Conservation (phyloP, 176 grass and related monocot genomes). For the Aegilops sharonensis region DNA sequence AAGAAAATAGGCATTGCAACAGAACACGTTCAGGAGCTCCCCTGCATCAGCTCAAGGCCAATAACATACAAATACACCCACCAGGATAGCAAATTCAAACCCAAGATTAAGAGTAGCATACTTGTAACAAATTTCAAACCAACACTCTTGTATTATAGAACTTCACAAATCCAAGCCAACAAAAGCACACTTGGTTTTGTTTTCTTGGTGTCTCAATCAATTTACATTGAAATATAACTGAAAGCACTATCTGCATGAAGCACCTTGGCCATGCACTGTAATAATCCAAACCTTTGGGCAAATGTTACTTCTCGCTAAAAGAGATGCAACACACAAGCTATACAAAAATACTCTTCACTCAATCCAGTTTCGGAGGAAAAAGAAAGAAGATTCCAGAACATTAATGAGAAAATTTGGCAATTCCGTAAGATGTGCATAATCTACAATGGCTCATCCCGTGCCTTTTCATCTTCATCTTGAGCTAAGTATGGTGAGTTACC, state of each 20-base stretch:
- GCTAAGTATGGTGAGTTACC: constrained; percentile 25
- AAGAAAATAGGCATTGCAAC: not conserved
- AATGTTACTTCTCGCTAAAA: constrained; percentile 5
- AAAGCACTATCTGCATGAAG: not conserved
- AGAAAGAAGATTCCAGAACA: not conserved
- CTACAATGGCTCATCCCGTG: constrained; percentile 29
- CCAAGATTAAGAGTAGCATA: not conserved
- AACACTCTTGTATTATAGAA: not conserved
- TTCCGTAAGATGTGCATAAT: not conserved
- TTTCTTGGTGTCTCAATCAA: not conserved
- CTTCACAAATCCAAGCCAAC: constrained; percentile 19
- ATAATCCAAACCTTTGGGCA: constrained; percentile 11
- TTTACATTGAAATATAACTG: constrained; percentile 22
- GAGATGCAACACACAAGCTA: not conserved
- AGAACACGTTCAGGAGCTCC: not conserved
- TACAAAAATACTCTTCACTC: constrained; percentile 23
- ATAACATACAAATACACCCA: not conserved
- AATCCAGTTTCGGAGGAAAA: not conserved
- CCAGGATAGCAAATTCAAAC: not conserved
- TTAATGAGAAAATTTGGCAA: not conserved
- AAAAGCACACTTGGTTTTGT: constrained; percentile 30
- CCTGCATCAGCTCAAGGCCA: not conserved
- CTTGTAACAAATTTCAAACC: not conserved
- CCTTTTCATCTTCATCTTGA: constrained; percentile 15
- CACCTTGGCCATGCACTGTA: constrained; percentile 12